Evolutionary conservation across 305 asterid species (phyloP), one percentile per base, ranked within the genome.

Genomic region (Euphrasia arctica): DNA sequence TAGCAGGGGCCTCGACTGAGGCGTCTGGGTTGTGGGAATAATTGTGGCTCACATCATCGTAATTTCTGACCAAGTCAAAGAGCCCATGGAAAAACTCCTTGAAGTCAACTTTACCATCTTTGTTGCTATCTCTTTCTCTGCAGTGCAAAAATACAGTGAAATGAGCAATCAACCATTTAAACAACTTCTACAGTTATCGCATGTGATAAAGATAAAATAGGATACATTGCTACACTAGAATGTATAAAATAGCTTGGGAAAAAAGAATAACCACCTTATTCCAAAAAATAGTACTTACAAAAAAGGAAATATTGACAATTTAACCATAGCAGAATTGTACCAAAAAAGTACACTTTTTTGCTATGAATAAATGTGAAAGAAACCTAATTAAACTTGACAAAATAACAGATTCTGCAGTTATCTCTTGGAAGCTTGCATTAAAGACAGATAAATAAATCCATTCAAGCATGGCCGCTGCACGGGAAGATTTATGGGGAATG

Each of bases 41-140:
- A 70, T 72, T 70, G 72, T 85, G 83, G 65, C 70, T 71, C 77
- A 81, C 97, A 61, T 88, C 95, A 67, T 79, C 96, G 68, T 88
- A 88, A 70, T 79, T 82, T 77, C 95, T 88, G 63, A 90, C 85
- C 65, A 86, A 67, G 80, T 90, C 95, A 80, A 77, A 93, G 63
- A 93, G 87, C 62, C 97, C 97, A 10, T 85, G 99, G 77, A 86
- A 90, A 81, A 93, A 90, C 82, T 93, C 99, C 55, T 81, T 78
- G 85, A 86, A 93, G 80, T 74, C 84, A 65, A 90, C 78, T 75
- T 86, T 93, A 34, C 95, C 95, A 78, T 93, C 97, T 78, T 57
- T 80, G 71, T 93, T 88, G 42, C 82, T 76, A 76, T 93, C 99
- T 79, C 99, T 80, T 77, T 93, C 99, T 81, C 99, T 90, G 80